phyloP scores from a whole-genome alignment of 352 stramenopile genomes.

The Globisporangium heterothallicum region DNA sequence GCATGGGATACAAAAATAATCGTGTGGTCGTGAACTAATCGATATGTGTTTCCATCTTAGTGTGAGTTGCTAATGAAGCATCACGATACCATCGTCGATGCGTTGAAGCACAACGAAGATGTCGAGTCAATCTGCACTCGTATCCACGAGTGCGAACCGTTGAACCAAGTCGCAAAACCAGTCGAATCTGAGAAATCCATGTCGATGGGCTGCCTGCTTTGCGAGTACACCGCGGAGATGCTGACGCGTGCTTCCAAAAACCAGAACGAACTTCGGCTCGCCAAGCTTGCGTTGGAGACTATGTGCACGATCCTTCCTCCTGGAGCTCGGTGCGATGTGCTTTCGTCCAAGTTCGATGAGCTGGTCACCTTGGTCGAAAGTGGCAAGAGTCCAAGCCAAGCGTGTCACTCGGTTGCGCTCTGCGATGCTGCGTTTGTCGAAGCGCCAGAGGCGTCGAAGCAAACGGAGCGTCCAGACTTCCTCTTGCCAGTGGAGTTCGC shows the following conservation, averaged over 20 bases:
- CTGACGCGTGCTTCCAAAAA: slow-evolving; percentile 39
- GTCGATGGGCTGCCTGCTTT: slow-evolving; percentile 68
- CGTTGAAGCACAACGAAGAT: slow-evolving; percentile 40
- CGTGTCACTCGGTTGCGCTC: slow-evolving; percentile 49
- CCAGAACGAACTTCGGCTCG: slow-evolving; percentile 45
- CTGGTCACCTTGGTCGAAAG: slow-evolving; percentile 46
- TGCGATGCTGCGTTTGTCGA: slow-evolving; percentile 44
- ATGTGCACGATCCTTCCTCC: slow-evolving; percentile 73
- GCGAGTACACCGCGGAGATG: slow-evolving; percentile 70
- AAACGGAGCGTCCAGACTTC: slow-evolving; percentile 16
- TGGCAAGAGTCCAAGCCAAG: slow-evolving; percentile 56
- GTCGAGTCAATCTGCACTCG: slow-evolving; percentile 47
- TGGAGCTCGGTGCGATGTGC: slow-evolving; percentile 48
- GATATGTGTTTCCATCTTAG: slow-evolving; percentile 10
- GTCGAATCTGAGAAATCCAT: slow-evolving; percentile 26
- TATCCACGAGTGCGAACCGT: slow-evolving; percentile 31
- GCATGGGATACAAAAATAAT: neutral
- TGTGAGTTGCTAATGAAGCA: slow-evolving; percentile 57
- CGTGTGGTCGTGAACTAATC: slow-evolving; percentile 1
- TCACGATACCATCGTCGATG: slow-evolving; percentile 41
- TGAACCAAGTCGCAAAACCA: slow-evolving; percentile 7
- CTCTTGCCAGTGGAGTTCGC: slow-evolving; percentile 17
- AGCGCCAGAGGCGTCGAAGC: slow-evolving; percentile 11
- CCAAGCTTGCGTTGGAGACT: slow-evolving; percentile 65
- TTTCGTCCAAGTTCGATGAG: slow-evolving; percentile 75